phyloP scores from a whole-genome alignment of 805 yeast species.

The Torulaspora quercuum region DNA sequence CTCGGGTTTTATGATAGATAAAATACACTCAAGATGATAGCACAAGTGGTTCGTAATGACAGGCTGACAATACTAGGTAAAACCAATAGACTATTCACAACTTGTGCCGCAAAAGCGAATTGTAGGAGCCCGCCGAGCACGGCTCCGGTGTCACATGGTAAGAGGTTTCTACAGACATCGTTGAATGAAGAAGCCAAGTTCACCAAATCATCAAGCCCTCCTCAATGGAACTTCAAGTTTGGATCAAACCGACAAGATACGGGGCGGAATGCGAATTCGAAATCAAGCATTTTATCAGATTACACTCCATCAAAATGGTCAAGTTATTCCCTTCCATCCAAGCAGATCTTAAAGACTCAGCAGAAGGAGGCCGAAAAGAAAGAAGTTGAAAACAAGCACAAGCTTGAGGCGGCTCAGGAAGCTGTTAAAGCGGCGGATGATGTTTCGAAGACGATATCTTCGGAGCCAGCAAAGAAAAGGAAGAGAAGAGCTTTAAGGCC shows the following conservation, averaged over 20 bases:
- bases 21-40: no score
- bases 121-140: conserved; percentile 8
- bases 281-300: conserved; percentile 4
- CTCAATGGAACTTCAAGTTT: conserved; percentile 12
- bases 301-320: conserved; percentile 34
- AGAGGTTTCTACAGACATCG: conserved; percentile 18
- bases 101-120: conserved; percentile 6
- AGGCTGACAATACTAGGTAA: conserved; percentile 9
- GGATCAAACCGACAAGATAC: conserved; percentile 6
- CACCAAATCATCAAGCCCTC: conserved; percentile 6
- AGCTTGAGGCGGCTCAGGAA: conserved; percentile 23
- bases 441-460: conserved; percentile 3
- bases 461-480: conserved; percentile 33
- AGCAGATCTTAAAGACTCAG: conserved; percentile 46
- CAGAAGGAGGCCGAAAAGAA: conserved; percentile 28
- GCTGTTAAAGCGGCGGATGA: conserved; percentile 8
- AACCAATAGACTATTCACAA: conserved; percentile 12
- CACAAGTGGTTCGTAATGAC: conserved; percentile 15
- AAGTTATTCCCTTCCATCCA: conserved; percentile 48
- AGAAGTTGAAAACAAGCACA: conserved; percentile 19
- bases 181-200: conserved; percentile 12
- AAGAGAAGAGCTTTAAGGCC: conserved; percentile 71
- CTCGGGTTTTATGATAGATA: no score
- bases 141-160: conserved; percentile 10
- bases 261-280: conserved; percentile 1